A percentile compares a stretch with the other conserved stretches of the same genome.
These are phyloP conservation scores for Collariella sp. DNA, from an alignment of 495 filamentous ascomycete genomes.

Conservation along the genomic window DNA sequence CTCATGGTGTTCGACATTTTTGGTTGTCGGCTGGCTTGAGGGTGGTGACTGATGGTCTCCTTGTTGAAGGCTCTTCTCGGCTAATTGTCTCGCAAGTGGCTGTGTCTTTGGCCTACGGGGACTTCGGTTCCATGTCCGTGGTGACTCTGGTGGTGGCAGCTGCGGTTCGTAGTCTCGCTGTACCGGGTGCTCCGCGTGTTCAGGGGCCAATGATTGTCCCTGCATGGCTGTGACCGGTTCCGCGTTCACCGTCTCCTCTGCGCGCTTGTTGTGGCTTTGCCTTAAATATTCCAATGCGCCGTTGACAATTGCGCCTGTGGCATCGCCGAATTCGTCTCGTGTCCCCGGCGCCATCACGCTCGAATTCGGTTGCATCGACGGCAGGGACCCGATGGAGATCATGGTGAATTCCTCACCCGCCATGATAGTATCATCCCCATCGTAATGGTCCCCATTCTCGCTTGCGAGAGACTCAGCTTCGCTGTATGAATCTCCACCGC, in stretches of 20 bases:
- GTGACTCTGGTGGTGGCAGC: slow-evolving; percentile 9
- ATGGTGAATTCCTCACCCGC: slow-evolving; percentile 43
- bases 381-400: slow-evolving; percentile 39
- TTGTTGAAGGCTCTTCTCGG: slow-evolving; percentile 18
- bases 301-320: slow-evolving; percentile 38
- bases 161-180: slow-evolving; percentile 2
- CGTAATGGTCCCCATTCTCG: slow-evolving; percentile 1
- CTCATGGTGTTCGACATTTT: slow-evolving; percentile 12
- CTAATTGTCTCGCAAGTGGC: slow-evolving; percentile 19
- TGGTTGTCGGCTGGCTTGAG: not conserved
- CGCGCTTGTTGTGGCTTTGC: slow-evolving; percentile 22
- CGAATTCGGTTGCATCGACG: slow-evolving; percentile 33
- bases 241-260: not conserved
- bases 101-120: slow-evolving; percentile 16
- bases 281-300: slow-evolving; percentile 35
- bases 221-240: not conserved
- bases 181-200: not conserved
- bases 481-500: slow-evolving; percentile 20
- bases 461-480: slow-evolving; percentile 17
- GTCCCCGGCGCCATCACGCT: slow-evolving; percentile 26
- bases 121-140: slow-evolving; percentile 10
- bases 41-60: slow-evolving; percentile 2
- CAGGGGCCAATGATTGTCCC: not conserved
- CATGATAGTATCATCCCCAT: slow-evolving; percentile 34
- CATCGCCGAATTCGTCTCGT: slow-evolving; percentile 33